Conservation (phyloP, 768 basidiomycete genomes). For the Gymnopilus dilepis region DNA sequence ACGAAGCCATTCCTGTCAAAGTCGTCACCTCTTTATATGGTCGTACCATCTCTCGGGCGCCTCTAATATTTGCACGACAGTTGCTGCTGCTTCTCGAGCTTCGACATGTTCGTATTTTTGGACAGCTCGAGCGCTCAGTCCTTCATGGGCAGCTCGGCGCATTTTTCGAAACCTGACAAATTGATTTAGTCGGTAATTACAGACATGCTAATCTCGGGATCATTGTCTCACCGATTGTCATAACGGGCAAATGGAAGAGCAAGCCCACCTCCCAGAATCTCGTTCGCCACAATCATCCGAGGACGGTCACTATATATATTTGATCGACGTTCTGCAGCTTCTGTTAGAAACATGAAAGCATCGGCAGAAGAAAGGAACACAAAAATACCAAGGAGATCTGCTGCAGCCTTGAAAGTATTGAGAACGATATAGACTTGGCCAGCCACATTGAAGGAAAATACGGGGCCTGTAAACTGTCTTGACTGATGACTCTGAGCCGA, state of each 20-base stretch:
- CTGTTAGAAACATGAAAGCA: neutral
- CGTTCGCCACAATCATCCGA: constrained; percentile 4
- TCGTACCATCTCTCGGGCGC: neutral
- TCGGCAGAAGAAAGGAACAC: neutral
- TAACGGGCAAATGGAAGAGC: neutral
- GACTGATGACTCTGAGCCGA: constrained; percentile 56
- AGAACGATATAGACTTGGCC: constrained; percentile 26
- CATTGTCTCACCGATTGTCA: neutral
- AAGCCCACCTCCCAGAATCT: constrained; percentile 8
- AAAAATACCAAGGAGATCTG: constrained; percentile 3
- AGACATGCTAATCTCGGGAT: neutral
- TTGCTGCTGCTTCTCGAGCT: neutral
- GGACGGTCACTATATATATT: constrained; percentile 6
- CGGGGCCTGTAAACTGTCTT: constrained; percentile 55
- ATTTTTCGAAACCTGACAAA: neutral
- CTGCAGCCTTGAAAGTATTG: constrained; percentile 4
- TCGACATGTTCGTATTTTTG: constrained; percentile 3
- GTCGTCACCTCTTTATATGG: constrained; percentile 1
- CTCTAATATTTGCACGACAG: neutral
- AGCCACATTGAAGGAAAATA: constrained; percentile 60
- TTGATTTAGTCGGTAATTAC: too few relatives aligned
- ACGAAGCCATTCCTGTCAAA: neutral
- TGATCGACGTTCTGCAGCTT: constrained; percentile 2
- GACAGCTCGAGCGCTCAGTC: neutral
- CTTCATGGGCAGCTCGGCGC: constrained; percentile 6